phyloP scores from a whole-genome alignment of 2,329 filamentous ascomycete species.

The Colletotrichum navitas region DNA sequence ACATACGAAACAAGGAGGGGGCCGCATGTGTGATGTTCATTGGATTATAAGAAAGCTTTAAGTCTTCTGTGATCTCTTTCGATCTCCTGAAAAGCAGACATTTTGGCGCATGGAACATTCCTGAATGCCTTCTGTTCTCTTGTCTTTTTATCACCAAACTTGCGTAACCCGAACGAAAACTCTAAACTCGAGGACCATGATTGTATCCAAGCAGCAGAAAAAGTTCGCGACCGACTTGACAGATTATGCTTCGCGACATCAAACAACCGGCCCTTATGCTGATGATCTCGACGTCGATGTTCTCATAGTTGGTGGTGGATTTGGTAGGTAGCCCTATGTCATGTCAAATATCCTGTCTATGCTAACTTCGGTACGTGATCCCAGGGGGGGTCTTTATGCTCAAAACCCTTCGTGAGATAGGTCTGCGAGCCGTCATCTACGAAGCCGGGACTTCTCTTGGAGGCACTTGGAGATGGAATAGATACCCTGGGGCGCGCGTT shows the following conservation, averaged over 20 bases:
- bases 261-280: slow-evolving; percentile 55
- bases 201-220: slow-evolving; percentile 44
- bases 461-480: slow-evolving; percentile 69
- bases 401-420: slow-evolving; percentile 63
- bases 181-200: slow-evolving; percentile 41
- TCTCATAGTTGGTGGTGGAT: slow-evolving; percentile 60
- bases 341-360: not conserved
- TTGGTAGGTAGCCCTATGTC: slow-evolving; percentile 41
- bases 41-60: slow-evolving; percentile 9
- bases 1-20: slow-evolving; percentile 23
- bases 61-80: not conserved
- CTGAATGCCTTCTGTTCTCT: too few relatives aligned
- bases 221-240: slow-evolving; percentile 58
- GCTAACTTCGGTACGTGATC: not conserved
- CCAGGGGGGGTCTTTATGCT: slow-evolving; percentile 61
- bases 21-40: not conserved
- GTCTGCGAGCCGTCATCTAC: slow-evolving; percentile 61
- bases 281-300: slow-evolving; percentile 59
- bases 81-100: not conserved
- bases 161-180: not conserved
- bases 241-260: slow-evolving; percentile 51
- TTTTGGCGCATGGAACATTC: not conserved
- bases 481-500: slow-evolving; percentile 66
- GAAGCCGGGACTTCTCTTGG: slow-evolving; percentile 66
- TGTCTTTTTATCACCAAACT: not conserved